Percentiles rank a stretch among this genome's conserved stretches.
Conservation (phyloP, 768 basidiomycete genomes). For the Cubamyces lactineus region DNA sequence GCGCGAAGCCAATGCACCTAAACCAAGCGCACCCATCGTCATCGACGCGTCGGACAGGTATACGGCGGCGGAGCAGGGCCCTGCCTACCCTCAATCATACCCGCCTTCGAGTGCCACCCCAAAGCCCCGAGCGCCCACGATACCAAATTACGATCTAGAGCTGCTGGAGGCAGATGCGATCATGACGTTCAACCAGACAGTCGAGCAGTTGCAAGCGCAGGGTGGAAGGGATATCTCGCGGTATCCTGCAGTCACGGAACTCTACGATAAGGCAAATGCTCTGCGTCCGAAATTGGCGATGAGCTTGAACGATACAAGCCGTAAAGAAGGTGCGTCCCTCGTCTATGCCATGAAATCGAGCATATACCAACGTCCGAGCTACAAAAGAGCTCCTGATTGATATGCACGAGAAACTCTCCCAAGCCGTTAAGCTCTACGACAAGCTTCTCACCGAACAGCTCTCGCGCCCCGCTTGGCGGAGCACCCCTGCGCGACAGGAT, state of each 20-base stretch:
- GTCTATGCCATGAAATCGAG: neutral
- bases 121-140: constrained; percentile 51
- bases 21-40: constrained; percentile 75
- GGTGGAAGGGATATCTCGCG: constrained; percentile 77
- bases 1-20: constrained; percentile 78
- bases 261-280: constrained; percentile 82
- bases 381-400: constrained; percentile 79
- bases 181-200: constrained; percentile 86
- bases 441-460: constrained; percentile 84
- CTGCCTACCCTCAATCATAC: constrained; percentile 50
- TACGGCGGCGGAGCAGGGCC: constrained; percentile 14
- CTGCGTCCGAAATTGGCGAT: constrained; percentile 81
- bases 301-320: constrained; percentile 80
- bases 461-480: constrained; percentile 67
- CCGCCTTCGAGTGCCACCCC: constrained; percentile 44
- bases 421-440: constrained; percentile 92
- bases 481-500: constrained; percentile 15
- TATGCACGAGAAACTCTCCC: constrained; percentile 93
- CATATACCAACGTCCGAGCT: constrained; percentile 1
- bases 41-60: constrained; percentile 50
- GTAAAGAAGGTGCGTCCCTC: constrained; percentile 74
- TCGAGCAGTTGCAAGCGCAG: constrained; percentile 80
- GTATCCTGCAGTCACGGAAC: constrained; percentile 81
- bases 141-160: constrained; percentile 81
- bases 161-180: constrained; percentile 85